phyloP scores from a whole-genome alignment of 1,284 basidiomycete species.

The Papiliotrema nemorosa region DNA sequence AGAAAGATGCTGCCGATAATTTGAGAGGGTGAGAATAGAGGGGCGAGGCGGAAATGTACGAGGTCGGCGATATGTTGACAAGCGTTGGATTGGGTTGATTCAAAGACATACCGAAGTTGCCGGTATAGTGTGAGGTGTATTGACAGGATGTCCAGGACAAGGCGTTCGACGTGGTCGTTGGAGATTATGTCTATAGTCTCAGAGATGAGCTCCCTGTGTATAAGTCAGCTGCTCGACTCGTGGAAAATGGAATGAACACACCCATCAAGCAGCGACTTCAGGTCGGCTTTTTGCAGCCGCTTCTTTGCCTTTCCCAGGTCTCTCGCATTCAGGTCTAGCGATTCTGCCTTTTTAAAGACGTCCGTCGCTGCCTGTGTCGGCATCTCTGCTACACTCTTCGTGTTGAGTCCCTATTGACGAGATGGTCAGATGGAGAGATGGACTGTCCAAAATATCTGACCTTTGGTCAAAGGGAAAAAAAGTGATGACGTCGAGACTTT shows the following conservation, averaged over 20 bases:
- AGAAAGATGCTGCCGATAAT: too few species aligned
- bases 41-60: constrained; percentile 12
- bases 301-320: constrained; percentile 14
- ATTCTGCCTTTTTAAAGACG: neutral
- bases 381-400: too few species aligned
- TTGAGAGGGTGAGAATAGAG: constrained; percentile 10
- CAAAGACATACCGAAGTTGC: constrained; percentile 15
- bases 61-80: constrained; percentile 9
- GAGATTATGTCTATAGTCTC: constrained; percentile 13
- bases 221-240: neutral
- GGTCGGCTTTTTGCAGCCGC: constrained; percentile 16
- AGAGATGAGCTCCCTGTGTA: constrained; percentile 6
- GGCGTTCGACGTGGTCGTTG: constrained; percentile 2
- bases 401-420: neutral
- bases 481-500: constrained; percentile 8
- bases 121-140: constrained; percentile 24
- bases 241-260: constrained; percentile 5
- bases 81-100: neutral
- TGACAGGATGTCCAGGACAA: constrained; percentile 25
- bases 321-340: neutral
- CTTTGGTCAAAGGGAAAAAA: neutral
- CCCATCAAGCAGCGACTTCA: constrained; percentile 18
- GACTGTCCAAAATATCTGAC: neutral
- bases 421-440: neutral
- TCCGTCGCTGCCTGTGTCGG: too few species aligned